phyloP scores from a whole-genome alignment of 2,329 filamentous ascomycete species.

The Trichoderma atrobrunneum region DNA sequence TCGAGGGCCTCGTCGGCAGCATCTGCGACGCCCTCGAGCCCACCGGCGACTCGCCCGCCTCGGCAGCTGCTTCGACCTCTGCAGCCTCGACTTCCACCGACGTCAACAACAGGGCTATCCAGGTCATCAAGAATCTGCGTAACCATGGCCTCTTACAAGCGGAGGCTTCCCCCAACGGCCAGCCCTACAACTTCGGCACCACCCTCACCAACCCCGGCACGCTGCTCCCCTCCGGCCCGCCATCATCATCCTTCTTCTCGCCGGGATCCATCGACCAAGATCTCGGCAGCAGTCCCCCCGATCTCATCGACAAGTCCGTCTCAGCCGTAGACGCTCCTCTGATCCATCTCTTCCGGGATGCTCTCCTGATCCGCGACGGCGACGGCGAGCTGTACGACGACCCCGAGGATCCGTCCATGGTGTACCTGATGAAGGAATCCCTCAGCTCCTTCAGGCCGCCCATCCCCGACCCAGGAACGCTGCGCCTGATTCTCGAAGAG shows the following conservation, averaged over 20 bases:
- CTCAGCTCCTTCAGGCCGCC: slow-evolving; percentile 20
- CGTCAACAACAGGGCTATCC: background rate
- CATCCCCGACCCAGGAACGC: slow-evolving; percentile 6
- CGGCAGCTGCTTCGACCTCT: background rate
- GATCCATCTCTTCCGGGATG: slow-evolving; percentile 18
- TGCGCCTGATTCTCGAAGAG: slow-evolving; percentile 24
- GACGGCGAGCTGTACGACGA: slow-evolving; percentile 17
- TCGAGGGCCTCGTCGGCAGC: slow-evolving; percentile 27
- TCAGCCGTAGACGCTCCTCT: slow-evolving; percentile 13
- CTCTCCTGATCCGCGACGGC: slow-evolving; percentile 16
- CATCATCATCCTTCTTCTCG: slow-evolving; percentile 3
- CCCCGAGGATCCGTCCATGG: slow-evolving; percentile 6
- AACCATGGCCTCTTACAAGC: slow-evolving; percentile 7
- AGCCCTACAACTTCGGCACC: background rate
- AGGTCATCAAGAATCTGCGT: slow-evolving; percentile 5
- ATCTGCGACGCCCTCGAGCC: background rate
- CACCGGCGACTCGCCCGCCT: background rate
- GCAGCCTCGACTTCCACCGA: background rate
- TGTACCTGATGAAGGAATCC: slow-evolving; percentile 7
- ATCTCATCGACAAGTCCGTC: background rate
- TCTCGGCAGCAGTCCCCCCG: background rate
- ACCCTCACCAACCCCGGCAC: background rate
- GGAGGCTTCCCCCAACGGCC: background rate
- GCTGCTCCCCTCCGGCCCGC: background rate
- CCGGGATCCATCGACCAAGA: slow-evolving; percentile 6